A percentile compares a stretch with the other conserved stretches of the same genome.
Conservation (phyloP, 352 stramenopile species). For the Globisporangium ultimum region DNA sequence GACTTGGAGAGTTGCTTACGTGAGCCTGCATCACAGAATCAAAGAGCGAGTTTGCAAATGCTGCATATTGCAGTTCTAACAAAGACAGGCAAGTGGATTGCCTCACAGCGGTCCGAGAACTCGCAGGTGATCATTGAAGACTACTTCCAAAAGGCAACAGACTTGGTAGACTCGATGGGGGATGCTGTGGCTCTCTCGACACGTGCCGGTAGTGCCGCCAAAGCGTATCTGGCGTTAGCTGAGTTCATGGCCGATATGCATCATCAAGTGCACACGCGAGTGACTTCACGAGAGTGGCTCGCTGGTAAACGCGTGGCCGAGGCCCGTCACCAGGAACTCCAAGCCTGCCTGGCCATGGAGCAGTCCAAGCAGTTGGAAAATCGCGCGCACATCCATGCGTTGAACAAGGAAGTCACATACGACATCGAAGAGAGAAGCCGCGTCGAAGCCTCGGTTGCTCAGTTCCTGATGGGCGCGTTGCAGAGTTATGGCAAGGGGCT, state of each 20-base stretch:
- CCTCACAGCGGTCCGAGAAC: slow-evolving; percentile 90
- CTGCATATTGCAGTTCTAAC: slow-evolving; percentile 64
- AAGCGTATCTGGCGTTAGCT: slow-evolving; percentile 84
- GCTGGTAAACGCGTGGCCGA: slow-evolving; percentile 72
- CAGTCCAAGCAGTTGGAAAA: slow-evolving; percentile 52
- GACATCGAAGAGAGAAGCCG: slow-evolving; percentile 85
- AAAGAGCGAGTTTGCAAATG: slow-evolving; percentile 32
- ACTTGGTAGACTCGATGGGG: slow-evolving; percentile 47
- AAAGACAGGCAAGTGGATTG: slow-evolving; percentile 91
- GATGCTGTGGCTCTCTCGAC: slow-evolving; percentile 26
- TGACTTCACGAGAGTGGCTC: slow-evolving; percentile 90
- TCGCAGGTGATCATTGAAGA: slow-evolving; percentile 91
- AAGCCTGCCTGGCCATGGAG: slow-evolving; percentile 62
- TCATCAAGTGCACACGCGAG: slow-evolving; percentile 78
- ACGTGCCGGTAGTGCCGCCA: slow-evolving; percentile 51
- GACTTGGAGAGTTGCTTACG: slow-evolving; percentile 35
- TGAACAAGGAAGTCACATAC: slow-evolving; percentile 86
- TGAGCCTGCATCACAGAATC: slow-evolving; percentile 12
- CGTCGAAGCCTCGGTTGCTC: slow-evolving; percentile 80
- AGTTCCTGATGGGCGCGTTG: slow-evolving; percentile 87
- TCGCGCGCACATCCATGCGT: slow-evolving; percentile 62
- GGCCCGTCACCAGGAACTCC: slow-evolving; percentile 56
- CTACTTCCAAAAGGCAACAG: slow-evolving; percentile 85
- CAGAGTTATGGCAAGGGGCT: slow-evolving; percentile 81
- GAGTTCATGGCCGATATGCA: slow-evolving; percentile 92